A percentile compares a stretch with the other conserved stretches of the same genome.
These are phyloP conservation scores for Pichia membranifaciens DNA, from an alignment of 805 yeast genomes.

Conservation along the genomic window DNA sequence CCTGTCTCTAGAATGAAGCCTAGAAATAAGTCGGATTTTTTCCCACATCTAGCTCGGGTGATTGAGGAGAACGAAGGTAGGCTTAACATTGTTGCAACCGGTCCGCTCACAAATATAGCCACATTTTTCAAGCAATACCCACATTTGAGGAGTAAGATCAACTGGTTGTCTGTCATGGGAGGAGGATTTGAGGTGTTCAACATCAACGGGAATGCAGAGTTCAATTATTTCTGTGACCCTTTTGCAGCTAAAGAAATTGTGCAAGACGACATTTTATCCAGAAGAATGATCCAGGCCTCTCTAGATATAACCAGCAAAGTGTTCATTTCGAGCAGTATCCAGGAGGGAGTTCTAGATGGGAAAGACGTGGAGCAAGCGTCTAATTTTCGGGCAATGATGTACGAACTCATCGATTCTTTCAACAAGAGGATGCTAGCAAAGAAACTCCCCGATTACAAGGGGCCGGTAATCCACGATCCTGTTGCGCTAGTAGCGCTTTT, in stretches of 20 bases:
- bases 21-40: constrained; percentile 17
- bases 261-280: constrained; percentile 38
- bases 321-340: constrained; percentile 41
- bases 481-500: constrained; percentile 59
- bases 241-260: constrained; percentile 61
- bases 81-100: constrained; percentile 64
- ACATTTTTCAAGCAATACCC: constrained; percentile 51
- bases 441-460: constrained; percentile 39
- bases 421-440: constrained; percentile 38
- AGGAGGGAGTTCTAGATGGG: constrained; percentile 34
- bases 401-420: constrained; percentile 49
- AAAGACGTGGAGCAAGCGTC: constrained; percentile 28
- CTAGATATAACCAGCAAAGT: constrained; percentile 67
- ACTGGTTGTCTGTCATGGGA: constrained; percentile 68
- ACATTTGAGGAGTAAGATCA: constrained; percentile 41
- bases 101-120: constrained; percentile 71
- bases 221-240: constrained; percentile 72
- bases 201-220: constrained; percentile 49
- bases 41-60: constrained; percentile 20
- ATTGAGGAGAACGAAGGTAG: constrained; percentile 36
- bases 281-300: constrained; percentile 53
- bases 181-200: constrained; percentile 42
- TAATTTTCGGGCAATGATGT: constrained; percentile 47
- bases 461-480: constrained; percentile 83
- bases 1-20: constrained; percentile 38